Evolutionary conservation across 495 filamentous ascomycete genomes (phyloP), one percentile per base, ranked within the genome.

Genomic region (Aspergillus egyptiacus): DNA sequence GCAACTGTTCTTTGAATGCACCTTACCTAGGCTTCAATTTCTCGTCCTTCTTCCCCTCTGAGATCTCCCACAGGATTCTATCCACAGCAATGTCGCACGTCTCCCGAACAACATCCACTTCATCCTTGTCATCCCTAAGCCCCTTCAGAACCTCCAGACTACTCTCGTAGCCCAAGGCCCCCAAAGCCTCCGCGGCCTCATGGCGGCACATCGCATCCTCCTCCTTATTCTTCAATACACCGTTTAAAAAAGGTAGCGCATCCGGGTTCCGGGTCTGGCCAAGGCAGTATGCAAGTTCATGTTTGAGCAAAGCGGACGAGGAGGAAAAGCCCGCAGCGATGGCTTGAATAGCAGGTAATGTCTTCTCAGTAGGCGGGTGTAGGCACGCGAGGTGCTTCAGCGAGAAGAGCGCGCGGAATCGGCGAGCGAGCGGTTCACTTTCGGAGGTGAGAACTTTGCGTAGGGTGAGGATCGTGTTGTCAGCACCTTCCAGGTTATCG

Each of bases 381-480:
- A 82, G 75, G 33, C 81, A 83, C 8, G 94, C 93, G 34, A 96
- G 72, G 66, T 96, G 83, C 70, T 97, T 97, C 45, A 99, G 82
- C 10, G 93, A 96, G 74, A 99, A 99, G 56, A 97, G 86, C 20
- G 93, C 94, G 59, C 93, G 91, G 71, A 97, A 99, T 48, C 91
- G 89, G 50, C 85, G 77, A 37, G 90, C 85, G 50, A 98, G 86
- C 19, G 91, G 83, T 48, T 84, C 81, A 24, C 74, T 66, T 69
- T 97, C 91, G 46, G 84, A 81, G 55, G 74, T 80, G 43, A 98
- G 83, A 55, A 84, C 82, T 56, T 83, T 74, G 59, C 89, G 86
- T 36, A 96, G 82, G 38, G 74, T 62, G 36, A 71, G 54, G 58
- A 91, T 57, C 5, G 68, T 70, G 36, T 55, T 51, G 50, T 68